Percentiles rank a stretch among this genome's conserved stretches.
These are phyloP conservation scores for Dendrobium catenatum DNA, from an alignment of 106 monocot species.

Conservation along the genomic window DNA sequence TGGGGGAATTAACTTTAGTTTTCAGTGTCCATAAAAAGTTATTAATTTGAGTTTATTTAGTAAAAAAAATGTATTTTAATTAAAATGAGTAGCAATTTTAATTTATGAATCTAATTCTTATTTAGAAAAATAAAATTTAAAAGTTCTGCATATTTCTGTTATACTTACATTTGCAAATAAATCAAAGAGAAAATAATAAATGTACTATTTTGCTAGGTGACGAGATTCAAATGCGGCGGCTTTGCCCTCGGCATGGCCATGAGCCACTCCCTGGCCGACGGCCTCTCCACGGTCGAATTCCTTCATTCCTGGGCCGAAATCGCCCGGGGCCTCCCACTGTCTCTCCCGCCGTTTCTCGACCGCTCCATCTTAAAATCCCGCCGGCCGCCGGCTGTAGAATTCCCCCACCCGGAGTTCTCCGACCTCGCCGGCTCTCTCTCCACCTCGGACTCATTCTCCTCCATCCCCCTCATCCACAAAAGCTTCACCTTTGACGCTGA, in stretches of 20 bases:
- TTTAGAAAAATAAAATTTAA: no score
- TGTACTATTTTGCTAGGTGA: slow-evolving; percentile 11
- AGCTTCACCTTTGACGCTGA: slow-evolving; percentile 34
- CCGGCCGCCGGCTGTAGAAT: slow-evolving; percentile 12
- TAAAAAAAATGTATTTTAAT: no score
- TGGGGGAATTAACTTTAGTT: no score
- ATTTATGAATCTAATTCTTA: no score
- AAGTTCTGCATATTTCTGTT: no score
- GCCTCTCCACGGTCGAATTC: slow-evolving; percentile 38
- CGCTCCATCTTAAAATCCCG: slow-evolving; percentile 22
- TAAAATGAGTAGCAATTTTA: no score
- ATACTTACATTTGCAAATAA: no score
- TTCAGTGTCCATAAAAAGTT: no score
- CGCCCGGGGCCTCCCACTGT: slow-evolving; percentile 21
- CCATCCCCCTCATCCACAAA: slow-evolving; percentile 8
- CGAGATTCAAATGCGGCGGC: slow-evolving; percentile 40
- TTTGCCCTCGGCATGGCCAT: slow-evolving; percentile 35
- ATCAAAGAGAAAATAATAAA: no score
- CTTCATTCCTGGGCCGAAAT: slow-evolving; percentile 44
- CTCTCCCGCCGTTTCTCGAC: slow-evolving; percentile 32
- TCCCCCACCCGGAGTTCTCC: slow-evolving; percentile 19
- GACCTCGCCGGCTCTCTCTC: background rate
- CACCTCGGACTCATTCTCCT: no score
- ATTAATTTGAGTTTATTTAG: no score
- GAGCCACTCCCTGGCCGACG: slow-evolving; percentile 51